Conservation (phyloP, 495 filamentous ascomycete species). For the Podospora pseudoanserina region DNA sequence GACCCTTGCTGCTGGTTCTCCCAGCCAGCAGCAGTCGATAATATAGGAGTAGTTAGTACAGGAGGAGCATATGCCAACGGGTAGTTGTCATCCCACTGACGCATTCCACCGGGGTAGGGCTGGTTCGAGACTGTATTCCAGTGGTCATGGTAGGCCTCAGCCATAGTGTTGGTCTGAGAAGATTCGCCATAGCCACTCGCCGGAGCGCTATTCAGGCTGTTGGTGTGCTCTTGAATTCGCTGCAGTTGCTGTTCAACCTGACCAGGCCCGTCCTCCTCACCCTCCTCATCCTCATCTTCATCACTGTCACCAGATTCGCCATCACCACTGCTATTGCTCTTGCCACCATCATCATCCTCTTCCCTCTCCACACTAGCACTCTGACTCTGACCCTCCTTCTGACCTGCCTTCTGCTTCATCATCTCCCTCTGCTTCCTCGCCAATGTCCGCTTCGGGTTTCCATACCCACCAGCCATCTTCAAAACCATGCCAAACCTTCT, state of each 20-base stretch:
- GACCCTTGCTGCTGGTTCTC: neutral
- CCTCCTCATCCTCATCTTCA: constrained; percentile 7
- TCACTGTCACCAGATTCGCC: neutral
- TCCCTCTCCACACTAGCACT: neutral
- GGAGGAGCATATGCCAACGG: neutral
- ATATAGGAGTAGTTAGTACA: neutral
- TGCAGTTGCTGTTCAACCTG: constrained; percentile 6
- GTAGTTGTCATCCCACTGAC: neutral
- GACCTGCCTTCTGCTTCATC: neutral
- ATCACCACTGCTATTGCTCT: neutral
- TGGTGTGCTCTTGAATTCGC: constrained; percentile 7
- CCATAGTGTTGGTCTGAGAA: neutral
- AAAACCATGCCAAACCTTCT: neutral
- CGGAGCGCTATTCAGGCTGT: neutral
- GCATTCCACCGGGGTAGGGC: neutral
- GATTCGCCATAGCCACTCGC: neutral
- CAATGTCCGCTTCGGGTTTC: neutral
- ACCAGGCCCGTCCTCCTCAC: neutral
- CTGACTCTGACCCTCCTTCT: neutral
- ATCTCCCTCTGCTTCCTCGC: neutral
- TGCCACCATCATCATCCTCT: neutral
- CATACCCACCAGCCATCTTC: neutral
- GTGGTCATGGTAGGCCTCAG: constrained; percentile 8
- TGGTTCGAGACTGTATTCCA: neutral
- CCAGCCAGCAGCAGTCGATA: neutral